These are phyloP conservation scores for Blastocystis hominis DNA, from an alignment of 352 stramenopile genomes.

Conservation along the genomic window DNA sequence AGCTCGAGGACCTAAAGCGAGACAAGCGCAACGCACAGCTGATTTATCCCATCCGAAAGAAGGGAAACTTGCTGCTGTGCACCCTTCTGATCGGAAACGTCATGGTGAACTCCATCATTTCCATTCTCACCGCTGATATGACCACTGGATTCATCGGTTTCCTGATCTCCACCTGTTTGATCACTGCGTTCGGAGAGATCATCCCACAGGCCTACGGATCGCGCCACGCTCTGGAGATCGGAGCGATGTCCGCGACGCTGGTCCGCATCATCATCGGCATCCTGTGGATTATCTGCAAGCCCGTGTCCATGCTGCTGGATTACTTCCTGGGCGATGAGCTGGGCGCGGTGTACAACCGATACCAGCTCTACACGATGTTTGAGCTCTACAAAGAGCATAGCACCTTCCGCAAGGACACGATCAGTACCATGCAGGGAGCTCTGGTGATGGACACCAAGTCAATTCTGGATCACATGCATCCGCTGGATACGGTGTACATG, in stretches of 20 bases:
- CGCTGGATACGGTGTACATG: slow-evolving; percentile 85
- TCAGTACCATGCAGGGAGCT: slow-evolving; percentile 82
- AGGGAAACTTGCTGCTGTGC: slow-evolving; percentile 90
- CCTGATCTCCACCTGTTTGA: slow-evolving; percentile 81
- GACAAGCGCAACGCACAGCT: slow-evolving; percentile 66
- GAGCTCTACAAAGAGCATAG: slow-evolving; percentile 85
- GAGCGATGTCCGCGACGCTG: slow-evolving; percentile 72
- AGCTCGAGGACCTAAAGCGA: slow-evolving; percentile 58
- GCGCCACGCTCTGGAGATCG: slow-evolving; percentile 77
- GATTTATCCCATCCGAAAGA: slow-evolving; percentile 77
- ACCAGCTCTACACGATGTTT: slow-evolving; percentile 85
- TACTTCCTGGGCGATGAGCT: slow-evolving; percentile 81
- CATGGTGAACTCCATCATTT: slow-evolving; percentile 86
- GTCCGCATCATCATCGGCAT: slow-evolving; percentile 81
- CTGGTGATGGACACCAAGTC: slow-evolving; percentile 82
- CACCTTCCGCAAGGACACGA: slow-evolving; percentile 82
- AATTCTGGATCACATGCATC: slow-evolving; percentile 84
- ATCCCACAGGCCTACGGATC: slow-evolving; percentile 81
- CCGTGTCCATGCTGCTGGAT: slow-evolving; percentile 82
- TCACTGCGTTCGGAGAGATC: slow-evolving; percentile 82
- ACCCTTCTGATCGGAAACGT: slow-evolving; percentile 93
- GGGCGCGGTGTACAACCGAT: slow-evolving; percentile 83
- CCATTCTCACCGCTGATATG: slow-evolving; percentile 85
- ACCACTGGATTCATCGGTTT: slow-evolving; percentile 75
- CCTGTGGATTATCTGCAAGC: slow-evolving; percentile 84